Evolutionary conservation across 768 basidiomycete species (phyloP), one percentile per base, ranked within the genome.

Genomic region (Mycena metata): DNA sequence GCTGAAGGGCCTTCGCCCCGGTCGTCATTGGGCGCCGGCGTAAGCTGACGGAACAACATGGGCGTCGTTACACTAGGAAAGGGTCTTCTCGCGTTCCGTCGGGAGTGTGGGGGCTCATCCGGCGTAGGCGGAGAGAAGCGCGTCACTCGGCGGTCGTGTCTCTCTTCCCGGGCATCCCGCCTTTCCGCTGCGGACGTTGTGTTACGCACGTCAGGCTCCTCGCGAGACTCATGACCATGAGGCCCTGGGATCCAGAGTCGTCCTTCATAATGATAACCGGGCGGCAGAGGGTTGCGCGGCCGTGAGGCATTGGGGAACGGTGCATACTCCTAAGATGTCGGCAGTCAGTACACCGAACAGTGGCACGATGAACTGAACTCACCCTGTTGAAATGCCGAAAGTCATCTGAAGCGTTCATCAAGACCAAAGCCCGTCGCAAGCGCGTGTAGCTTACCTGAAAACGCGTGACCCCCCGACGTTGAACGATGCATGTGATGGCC

Each of bases 51-150:
- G 21, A 52, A 47, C n/a, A 30, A 30, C 30, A 30, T 30, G 30
- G 30, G 17, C 5, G 19, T 36, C 45, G 13, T 4, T 17, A 55
- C 30, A 30, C 33, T 55, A 26, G 9, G n/a, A 24, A 30, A 0
- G 4, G 60, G n/a, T 5, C 49, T 55, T 17, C 56, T 45, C 33
- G 49, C 33, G 17, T 67, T 67, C 30, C 19, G 46, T 33, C 15
- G 58, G 15, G 39, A 39, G 39, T 3, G 13, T 26, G 16, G 56
- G 41, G 60, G 58, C 16, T 35, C 33, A 26, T 55, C 63, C 26
- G 58, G 43, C 23, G 17, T 24, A 35, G 68, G 68, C 19, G 68
- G 57, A 7, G 63, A 69, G 58, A 69, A 69, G 49, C 59, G 68
- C 13, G 62, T 64, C 26, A 24, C 24, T 15, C 66, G 60, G 19